Percentiles rank a stretch among this genome's conserved stretches.
phyloP scores from a whole-genome alignment of 768 basidiomycete species.

The Melanogaster broomeanus region DNA sequence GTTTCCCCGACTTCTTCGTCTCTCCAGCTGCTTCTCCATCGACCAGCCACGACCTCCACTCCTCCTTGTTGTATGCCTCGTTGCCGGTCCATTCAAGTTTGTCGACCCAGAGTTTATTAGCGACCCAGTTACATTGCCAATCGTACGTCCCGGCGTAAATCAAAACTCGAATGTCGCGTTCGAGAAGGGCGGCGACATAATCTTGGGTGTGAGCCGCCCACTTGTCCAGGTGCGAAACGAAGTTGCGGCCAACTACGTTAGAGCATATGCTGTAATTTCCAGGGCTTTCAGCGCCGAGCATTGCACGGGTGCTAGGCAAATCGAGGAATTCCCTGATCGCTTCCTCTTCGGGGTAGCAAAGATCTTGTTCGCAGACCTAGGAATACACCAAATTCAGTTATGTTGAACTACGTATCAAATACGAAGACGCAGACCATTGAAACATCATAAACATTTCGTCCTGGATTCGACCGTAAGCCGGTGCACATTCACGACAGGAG shows the following conservation, averaged over 20 bases:
- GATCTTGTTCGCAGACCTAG: conserved; percentile 27
- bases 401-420: neutral
- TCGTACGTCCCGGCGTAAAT: conserved; percentile 59
- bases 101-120: conserved; percentile 63
- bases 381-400: conserved; percentile 3
- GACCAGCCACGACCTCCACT: conserved; percentile 56
- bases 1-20: conserved; percentile 52
- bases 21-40: conserved; percentile 55
- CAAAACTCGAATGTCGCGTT: conserved; percentile 52
- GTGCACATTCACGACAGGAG: neutral
- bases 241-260: conserved; percentile 46
- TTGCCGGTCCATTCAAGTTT: conserved; percentile 62
- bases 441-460: conserved; percentile 58
- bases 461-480: conserved; percentile 15
- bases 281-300: conserved; percentile 48
- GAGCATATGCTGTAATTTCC: conserved; percentile 63
- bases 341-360: conserved; percentile 41
- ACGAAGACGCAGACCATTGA: conserved; percentile 42
- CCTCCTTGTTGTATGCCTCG: conserved; percentile 42
- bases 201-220: conserved; percentile 56
- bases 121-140: conserved; percentile 63
- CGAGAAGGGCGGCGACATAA: conserved; percentile 56
- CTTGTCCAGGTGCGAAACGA: conserved; percentile 62
- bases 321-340: conserved; percentile 50
- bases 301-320: conserved; percentile 40